A percentile compares a stretch with the other conserved stretches of the same genome.
phyloP scores from a whole-genome alignment of 2,329 filamentous ascomycete genomes.

The Fusarium stilboides region DNA sequence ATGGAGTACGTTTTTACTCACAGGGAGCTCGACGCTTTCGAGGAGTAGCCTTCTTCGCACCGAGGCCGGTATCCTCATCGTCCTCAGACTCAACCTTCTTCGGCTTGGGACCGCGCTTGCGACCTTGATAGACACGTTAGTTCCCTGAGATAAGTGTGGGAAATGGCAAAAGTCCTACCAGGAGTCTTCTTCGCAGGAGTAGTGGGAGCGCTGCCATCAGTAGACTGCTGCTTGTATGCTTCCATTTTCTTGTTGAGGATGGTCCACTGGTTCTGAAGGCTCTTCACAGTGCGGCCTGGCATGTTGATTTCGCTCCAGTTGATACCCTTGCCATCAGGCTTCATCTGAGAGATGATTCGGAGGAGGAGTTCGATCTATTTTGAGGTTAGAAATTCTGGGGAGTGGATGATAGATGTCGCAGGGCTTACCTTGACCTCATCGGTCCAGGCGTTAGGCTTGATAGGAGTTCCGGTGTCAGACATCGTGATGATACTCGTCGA shows the following conservation, averaged over 20 bases:
- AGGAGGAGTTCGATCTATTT: slow-evolving; percentile 55
- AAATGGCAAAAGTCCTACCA: slow-evolving; percentile 29
- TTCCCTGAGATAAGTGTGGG: background rate
- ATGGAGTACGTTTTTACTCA: slow-evolving; percentile 14
- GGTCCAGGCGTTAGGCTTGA: slow-evolving; percentile 54
- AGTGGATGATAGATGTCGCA: background rate
- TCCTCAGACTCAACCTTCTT: slow-evolving; percentile 30
- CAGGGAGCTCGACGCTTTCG: slow-evolving; percentile 40
- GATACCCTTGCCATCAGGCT: slow-evolving; percentile 53
- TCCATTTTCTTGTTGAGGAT: slow-evolving; percentile 55
- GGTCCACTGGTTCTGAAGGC: slow-evolving; percentile 57
- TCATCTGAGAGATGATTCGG: slow-evolving; percentile 55
- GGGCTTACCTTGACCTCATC: slow-evolving; percentile 55
- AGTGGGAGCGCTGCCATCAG: background rate
- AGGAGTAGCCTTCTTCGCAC: slow-evolving; percentile 30
- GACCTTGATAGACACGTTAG: slow-evolving; percentile 35
- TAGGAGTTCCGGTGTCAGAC: slow-evolving; percentile 36
- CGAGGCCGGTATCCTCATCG: slow-evolving; percentile 9
- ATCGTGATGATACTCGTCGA: slow-evolving; percentile 37
- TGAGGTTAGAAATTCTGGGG: background rate
- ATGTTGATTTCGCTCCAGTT: slow-evolving; percentile 56
- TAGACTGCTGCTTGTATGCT: slow-evolving; percentile 52
- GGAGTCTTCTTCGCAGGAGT: slow-evolving; percentile 46
- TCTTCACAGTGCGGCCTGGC: slow-evolving; percentile 57
- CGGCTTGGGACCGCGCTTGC: slow-evolving; percentile 37